Evolutionary conservation across 2,329 filamentous ascomycete species (phyloP).

Genomic region (Neofusicoccum kwambonambiense): DNA sequence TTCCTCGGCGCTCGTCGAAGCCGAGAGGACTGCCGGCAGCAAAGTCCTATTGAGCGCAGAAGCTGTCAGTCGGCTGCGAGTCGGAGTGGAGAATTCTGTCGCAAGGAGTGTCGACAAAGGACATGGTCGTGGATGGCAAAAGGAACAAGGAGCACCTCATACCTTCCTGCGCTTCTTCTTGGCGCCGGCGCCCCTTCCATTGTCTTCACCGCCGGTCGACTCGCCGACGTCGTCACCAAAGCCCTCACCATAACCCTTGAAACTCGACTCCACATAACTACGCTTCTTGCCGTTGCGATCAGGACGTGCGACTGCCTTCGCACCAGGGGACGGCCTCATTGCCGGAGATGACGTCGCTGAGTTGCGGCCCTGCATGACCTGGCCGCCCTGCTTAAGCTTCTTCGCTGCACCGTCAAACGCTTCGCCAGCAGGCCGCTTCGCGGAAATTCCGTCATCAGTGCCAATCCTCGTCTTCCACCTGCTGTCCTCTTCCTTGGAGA

Average conservation of each 20-base stretch:
- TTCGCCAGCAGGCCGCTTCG: conserved; percentile 25
- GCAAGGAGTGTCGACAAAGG: conserved; percentile 3
- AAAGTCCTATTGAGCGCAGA: conserved; percentile 17
- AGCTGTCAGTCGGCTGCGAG: conserved; percentile 3
- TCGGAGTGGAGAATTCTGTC: background rate
- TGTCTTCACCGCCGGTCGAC: conserved; percentile 70
- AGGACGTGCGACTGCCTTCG: conserved; percentile 49
- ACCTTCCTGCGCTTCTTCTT: conserved; percentile 35
- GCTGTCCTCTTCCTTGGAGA: conserved; percentile 41
- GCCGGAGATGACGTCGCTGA: conserved; percentile 39
- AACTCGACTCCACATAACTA: conserved; percentile 72
- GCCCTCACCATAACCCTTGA: conserved; percentile 71
- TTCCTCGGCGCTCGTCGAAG: conserved; percentile 18
- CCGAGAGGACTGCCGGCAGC: conserved; percentile 19
- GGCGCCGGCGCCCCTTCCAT: conserved; percentile 35
- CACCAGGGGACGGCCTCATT: conserved; percentile 32
- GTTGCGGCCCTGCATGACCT: conserved; percentile 23
- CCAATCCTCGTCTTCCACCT: conserved; percentile 46
- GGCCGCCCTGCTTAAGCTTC: conserved; percentile 26
- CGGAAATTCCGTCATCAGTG: conserved; percentile 40
- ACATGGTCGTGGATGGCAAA: background rate
- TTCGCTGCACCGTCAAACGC: conserved; percentile 24
- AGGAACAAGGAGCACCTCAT: conserved; percentile 14
- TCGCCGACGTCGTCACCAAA: conserved; percentile 66
- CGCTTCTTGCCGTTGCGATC: conserved; percentile 71